Base-by-base conservation (phyloP, 140 eudicot genomes). In the Erigeron philadelphicus region DNA sequence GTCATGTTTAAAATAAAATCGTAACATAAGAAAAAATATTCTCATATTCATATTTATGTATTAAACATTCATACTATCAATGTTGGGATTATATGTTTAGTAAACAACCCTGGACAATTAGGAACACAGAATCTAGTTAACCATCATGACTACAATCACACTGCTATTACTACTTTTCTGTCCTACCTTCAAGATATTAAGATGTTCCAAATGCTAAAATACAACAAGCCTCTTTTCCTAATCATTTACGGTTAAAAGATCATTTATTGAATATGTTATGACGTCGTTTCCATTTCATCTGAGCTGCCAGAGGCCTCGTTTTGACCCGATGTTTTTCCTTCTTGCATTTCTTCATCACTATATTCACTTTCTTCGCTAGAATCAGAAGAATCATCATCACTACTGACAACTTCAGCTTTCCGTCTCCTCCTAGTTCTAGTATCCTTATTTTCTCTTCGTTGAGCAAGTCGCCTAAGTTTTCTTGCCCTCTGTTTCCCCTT, bases 401-500 rank as follows among this genome's bases (percentile, higher is more conserved):
- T 84, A 61, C 95, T 86, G 21, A 84, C 75, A 55, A 75, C 85
- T 9, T 86, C 90, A 1, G 83, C 85, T 71, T 85, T 81, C 9
- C 87, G 86, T 48, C 88, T 79, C 78, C 84, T 86, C 67, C 87
- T 75, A 35, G 79, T 81, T 70, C 87, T 75, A 35, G 79, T 81
- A 49, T 79, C 87, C 72, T 82, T 84, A 0, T 78, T 57, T 21
- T 79, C 81, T 83, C 87, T 83, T 67, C 90, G 95, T 49, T 75
- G 87, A 35, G 89, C 83, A 68, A 92, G 78, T 44, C 95, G 80
- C 78, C 95, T 86, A 41, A 86, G 81, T 58, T 84, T 92, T 76
- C 95, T 83, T 62, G 90, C 86, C 63, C 89, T 82, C 16, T 88
- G 76, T 75, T 85, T 92, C 4, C 96, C 88, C 74, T 88, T 88